phyloP scores from a whole-genome alignment of 2,329 filamentous ascomycete species.

The Rutstroemia sydowiana region DNA sequence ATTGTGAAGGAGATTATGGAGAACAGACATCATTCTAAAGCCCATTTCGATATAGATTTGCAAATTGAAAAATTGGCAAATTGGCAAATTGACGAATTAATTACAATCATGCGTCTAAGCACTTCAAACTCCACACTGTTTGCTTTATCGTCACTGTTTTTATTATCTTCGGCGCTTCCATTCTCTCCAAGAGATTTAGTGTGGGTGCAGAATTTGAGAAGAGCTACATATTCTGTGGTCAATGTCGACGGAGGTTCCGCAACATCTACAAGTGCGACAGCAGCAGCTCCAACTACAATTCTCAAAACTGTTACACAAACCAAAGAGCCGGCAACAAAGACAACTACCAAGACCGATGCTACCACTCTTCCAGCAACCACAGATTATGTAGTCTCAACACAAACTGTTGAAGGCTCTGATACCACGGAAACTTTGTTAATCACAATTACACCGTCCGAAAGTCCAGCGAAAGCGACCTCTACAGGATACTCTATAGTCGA shows the following conservation, averaged over 20 bases:
- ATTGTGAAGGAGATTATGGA: too few relatives aligned
- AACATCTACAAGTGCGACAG: constrained; percentile 10
- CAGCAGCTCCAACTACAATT: constrained; percentile 14
- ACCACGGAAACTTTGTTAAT: constrained; percentile 21
- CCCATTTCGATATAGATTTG: too few relatives aligned
- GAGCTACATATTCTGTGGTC: constrained; percentile 30
- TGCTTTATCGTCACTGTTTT: constrained; percentile 23
- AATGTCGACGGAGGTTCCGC: constrained; percentile 29
- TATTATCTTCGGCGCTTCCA: constrained; percentile 20
- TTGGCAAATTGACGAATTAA: neutral
- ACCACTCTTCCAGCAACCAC: constrained; percentile 18
- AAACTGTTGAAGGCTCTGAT: constrained; percentile 22
- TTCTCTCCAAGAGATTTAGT: constrained; percentile 15
- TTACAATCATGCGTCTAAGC: constrained; percentile 24
- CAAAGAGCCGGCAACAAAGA: constrained; percentile 18
- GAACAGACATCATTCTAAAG: too few relatives aligned
- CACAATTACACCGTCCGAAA: constrained; percentile 21
- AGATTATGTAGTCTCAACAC: constrained; percentile 14
- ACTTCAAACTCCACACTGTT: constrained; percentile 19
- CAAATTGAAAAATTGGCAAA: neutral
- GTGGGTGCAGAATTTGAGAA: constrained; percentile 12
- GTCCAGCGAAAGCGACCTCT: constrained; percentile 17
- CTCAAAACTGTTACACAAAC: constrained; percentile 23
- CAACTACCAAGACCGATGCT: constrained; percentile 22
- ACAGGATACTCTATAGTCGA: constrained; percentile 27